Percentiles rank a stretch among this genome's conserved stretches.
phyloP scores from a whole-genome alignment of 768 basidiomycete species.

The Serendipita sp. region DNA sequence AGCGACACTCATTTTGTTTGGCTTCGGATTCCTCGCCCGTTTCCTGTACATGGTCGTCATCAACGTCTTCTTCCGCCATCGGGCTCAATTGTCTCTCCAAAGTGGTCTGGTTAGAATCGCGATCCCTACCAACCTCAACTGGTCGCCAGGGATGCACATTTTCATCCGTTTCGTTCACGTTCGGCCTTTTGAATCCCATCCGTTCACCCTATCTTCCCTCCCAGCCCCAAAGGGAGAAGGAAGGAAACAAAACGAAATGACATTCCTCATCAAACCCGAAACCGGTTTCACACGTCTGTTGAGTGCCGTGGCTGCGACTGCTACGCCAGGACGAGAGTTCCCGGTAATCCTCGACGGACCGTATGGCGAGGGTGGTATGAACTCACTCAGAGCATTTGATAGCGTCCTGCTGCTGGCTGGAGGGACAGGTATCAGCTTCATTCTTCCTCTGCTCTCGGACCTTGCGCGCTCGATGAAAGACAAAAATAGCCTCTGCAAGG shows the following conservation, averaged over 20 bases:
- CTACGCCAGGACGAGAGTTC: neutral
- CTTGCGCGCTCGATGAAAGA: neutral
- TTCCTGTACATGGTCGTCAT: neutral
- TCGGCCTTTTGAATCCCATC: constrained; percentile 7
- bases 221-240: neutral
- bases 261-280: neutral
- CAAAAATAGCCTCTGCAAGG: neutral
- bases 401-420: constrained; percentile 6
- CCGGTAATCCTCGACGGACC: constrained; percentile 8
- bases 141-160: constrained; percentile 9
- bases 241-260: neutral
- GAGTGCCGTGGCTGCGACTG: neutral
- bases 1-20: neutral
- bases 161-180: constrained; percentile 9
- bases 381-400: constrained; percentile 5
- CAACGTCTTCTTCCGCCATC: neutral
- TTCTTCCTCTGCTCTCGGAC: neutral
- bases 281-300: constrained; percentile 1
- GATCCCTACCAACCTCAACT: neutral
- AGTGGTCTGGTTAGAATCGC: neutral
- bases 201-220: constrained; percentile 8
- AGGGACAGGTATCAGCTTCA: constrained; percentile 4
- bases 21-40: neutral
- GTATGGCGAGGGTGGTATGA: neutral
- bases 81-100: neutral